Conservation (phyloP, 108 stramenopile species). For the Parietichytrium sp. region DNA sequence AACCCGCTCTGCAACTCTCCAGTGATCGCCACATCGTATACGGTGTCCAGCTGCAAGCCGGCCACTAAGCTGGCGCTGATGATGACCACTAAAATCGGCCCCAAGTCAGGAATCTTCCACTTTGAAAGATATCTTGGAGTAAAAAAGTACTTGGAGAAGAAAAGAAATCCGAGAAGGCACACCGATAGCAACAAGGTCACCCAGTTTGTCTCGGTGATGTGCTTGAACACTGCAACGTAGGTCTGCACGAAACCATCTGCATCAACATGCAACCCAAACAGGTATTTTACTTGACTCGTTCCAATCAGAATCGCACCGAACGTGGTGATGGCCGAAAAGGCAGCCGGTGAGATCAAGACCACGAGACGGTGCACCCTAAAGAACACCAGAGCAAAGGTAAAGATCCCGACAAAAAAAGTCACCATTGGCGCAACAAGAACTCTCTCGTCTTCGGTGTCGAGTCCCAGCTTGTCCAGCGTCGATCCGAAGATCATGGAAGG, state of each 20-base stretch:
- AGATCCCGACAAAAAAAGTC: neutral
- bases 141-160: neutral
- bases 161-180: neutral
- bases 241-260: slow-evolving; percentile 27
- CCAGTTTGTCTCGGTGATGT: slow-evolving; percentile 9
- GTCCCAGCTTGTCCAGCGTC: neutral
- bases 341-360: slow-evolving; percentile 9
- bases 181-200: neutral
- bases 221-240: slow-evolving; percentile 11
- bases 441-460: neutral
- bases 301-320: slow-evolving; percentile 20
- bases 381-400: neutral
- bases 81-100: neutral
- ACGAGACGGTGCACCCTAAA: neutral
- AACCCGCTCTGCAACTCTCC: neutral
- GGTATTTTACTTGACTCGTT: slow-evolving; percentile 34
- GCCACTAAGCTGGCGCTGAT: neutral
- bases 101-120: neutral
- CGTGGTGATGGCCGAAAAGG: slow-evolving; percentile 1
- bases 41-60: neutral
- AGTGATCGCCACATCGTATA: neutral
- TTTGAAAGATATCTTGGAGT: neutral
- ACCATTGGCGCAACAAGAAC: slow-evolving; percentile 18
- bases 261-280: slow-evolving; percentile 27
- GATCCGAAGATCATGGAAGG: neutral